Evolutionary conservation across 108 stramenopile species (phyloP).

Genomic region (Conticribra guillardii): DNA sequence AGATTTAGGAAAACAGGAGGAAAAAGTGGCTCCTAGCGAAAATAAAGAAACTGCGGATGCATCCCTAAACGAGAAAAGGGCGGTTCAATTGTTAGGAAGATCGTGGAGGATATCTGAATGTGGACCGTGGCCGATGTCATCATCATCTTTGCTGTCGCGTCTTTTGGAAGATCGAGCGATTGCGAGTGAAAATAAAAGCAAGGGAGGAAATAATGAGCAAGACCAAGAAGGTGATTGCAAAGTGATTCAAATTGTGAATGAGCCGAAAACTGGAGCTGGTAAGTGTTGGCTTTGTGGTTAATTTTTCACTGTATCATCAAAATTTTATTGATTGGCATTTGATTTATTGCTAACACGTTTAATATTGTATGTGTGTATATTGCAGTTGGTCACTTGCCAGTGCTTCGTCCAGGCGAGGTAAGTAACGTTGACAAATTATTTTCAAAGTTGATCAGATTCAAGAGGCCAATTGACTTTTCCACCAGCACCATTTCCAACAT

Average conservation of each 20-base stretch:
- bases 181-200: background rate
- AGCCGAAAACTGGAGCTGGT: slow-evolving; percentile 48
- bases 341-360: no score
- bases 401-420: slow-evolving; percentile 63
- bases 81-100: slow-evolving; percentile 47
- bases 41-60: background rate
- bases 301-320: background rate
- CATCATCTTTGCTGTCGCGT: slow-evolving; percentile 19
- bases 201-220: background rate
- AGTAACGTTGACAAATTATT: background rate
- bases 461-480: no score
- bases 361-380: no score
- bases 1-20: background rate
- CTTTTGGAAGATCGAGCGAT: slow-evolving; percentile 27
- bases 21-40: slow-evolving; percentile 23
- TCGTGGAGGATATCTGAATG: slow-evolving; percentile 49
- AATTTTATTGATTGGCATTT: background rate
- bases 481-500: no score
- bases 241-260: slow-evolving; percentile 34
- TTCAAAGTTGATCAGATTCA: background rate
- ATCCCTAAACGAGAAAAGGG: background rate
- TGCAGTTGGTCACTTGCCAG: slow-evolving; percentile 53
- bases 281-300: slow-evolving; percentile 1
- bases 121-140: slow-evolving; percentile 8
- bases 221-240: slow-evolving; percentile 6